Evolutionary conservation across 2,329 filamentous ascomycete species (phyloP), one percentile per base, ranked within the genome.

Genomic region (Penicillium oxalicum): DNA sequence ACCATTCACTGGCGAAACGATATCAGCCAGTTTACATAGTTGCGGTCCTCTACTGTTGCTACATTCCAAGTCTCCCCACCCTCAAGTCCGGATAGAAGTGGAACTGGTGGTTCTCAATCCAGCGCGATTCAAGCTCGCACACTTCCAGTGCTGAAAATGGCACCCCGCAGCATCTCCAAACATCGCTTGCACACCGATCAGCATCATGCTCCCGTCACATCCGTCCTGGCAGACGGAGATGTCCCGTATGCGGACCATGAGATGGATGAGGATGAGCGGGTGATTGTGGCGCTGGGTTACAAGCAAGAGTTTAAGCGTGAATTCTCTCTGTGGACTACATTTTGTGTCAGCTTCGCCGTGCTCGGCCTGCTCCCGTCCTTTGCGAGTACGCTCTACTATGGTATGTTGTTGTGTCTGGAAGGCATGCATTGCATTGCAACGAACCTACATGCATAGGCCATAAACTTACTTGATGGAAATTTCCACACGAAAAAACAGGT

Each of bases 311-410:
- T 82, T 70, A 82, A 82, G 69, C 76, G 86, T 60, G 84, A 88
- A 59, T 88, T 89, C 64, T 83, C 78, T 2, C 71, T 87, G 11
- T 88, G 84, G 78, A 86, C 84, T 5, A 86, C 83, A 0, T 88
- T 88, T 63, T 86, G 83, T 56, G 84, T 88, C 36, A 83, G 79
- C 47, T 88, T 88, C 64, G 84, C 86, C 5, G 84, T 88, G 9
- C 71, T 88, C 47, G 86, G 86, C 1, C 65, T 88, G 40, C 67
- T 88, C 43, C 86, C 85, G 0, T 86, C 81, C 52, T 87, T 88
- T 59, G 85, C 84, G 1, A 83, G 78, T 54, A 88, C 85, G 0
- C 68, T 89, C 54, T 84, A 77, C 61, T 88, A 87, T 75, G 84
- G 84, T 55, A 80, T 29, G 50, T 53, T 7, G 9, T n/a, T 12